Conservation (phyloP, 164 flowering plant genomes). For the Warburgia ugandensis region DNA sequence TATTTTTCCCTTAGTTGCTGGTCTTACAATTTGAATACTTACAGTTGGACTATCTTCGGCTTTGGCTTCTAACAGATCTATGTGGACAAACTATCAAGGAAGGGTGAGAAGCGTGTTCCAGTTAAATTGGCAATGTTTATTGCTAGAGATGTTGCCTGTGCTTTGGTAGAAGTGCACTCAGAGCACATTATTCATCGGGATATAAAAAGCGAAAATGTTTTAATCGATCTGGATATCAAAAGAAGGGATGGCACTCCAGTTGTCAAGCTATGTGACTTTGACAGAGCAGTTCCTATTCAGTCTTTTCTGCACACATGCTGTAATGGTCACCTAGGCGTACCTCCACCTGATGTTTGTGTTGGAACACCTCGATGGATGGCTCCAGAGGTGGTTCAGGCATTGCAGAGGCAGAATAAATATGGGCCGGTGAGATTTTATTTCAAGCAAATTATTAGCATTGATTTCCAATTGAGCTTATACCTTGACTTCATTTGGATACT, state of each 20-base stretch:
- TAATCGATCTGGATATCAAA: conserved; percentile 63
- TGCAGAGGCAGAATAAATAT: conserved; percentile 46
- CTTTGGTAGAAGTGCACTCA: conserved; percentile 69
- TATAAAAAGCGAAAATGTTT: conserved; percentile 81
- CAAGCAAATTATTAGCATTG: neutral
- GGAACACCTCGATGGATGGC: conserved; percentile 99
- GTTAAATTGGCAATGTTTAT: conserved; percentile 45
- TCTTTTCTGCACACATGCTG: conserved; percentile 79
- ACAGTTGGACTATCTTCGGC: neutral
- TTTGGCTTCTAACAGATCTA: conserved; percentile 38
- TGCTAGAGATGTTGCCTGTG: conserved; percentile 78
- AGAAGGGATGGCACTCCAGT: conserved; percentile 60
- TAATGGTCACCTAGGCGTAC: conserved; percentile 73
- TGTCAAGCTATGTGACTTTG: conserved; percentile 96
- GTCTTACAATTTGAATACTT: neutral
- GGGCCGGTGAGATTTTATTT: conserved; percentile 61
- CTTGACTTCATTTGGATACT: neutral
- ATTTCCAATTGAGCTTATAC: neutral
- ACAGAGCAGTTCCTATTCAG: conserved; percentile 84
- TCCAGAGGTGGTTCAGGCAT: conserved; percentile 79
- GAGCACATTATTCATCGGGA: conserved; percentile 91
- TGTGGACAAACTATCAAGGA: conserved; percentile 41
- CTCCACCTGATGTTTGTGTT: conserved; percentile 82
- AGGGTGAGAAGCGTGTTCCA: conserved; percentile 59
- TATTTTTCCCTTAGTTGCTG: neutral